These are phyloP conservation scores for Ophiostoma sp. DNA, from an alignment of 2,329 filamentous ascomycete genomes.

Conservation along the genomic window DNA sequence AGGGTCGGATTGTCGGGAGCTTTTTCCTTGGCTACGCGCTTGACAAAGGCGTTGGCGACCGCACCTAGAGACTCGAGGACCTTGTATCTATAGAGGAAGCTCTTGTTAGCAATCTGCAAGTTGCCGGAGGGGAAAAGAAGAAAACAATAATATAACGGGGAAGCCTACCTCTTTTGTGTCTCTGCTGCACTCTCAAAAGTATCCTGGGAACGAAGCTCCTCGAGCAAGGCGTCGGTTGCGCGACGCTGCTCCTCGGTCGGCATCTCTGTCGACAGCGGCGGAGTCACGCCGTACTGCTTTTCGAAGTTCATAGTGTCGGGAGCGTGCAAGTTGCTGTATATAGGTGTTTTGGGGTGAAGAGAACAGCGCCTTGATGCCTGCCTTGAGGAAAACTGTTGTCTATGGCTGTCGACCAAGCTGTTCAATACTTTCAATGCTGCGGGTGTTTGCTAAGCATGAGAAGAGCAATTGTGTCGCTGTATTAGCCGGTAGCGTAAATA, in stretches of 20 bases:
- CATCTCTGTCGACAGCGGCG: conserved; percentile 70
- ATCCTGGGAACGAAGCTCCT: conserved; percentile 81
- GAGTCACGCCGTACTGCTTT: conserved; percentile 62
- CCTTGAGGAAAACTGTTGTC: background rate
- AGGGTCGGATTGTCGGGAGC: conserved; percentile 67
- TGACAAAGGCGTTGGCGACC: conserved; percentile 82
- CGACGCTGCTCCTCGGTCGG: conserved; percentile 73
- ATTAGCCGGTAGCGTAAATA: background rate
- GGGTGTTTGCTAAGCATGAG: background rate
- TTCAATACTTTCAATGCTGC: background rate
- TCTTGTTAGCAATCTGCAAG: background rate
- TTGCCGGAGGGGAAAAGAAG: background rate
- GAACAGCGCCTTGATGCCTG: background rate
- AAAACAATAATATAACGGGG: no score
- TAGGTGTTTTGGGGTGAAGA: background rate
- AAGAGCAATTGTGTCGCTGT: conserved; percentile 1
- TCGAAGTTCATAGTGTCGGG: conserved; percentile 30
- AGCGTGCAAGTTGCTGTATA: background rate
- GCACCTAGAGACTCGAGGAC: conserved; percentile 72
- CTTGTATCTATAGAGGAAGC: conserved; percentile 48
- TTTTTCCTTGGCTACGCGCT: conserved; percentile 68
- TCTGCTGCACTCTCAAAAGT: conserved; percentile 84
- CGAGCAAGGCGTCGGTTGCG: conserved; percentile 71
- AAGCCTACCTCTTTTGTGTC: conserved; percentile 67
- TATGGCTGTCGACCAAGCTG: background rate